Evolutionary conservation across 345 rosid genomes (phyloP).

Genomic region (Nephelium lappaceum): DNA sequence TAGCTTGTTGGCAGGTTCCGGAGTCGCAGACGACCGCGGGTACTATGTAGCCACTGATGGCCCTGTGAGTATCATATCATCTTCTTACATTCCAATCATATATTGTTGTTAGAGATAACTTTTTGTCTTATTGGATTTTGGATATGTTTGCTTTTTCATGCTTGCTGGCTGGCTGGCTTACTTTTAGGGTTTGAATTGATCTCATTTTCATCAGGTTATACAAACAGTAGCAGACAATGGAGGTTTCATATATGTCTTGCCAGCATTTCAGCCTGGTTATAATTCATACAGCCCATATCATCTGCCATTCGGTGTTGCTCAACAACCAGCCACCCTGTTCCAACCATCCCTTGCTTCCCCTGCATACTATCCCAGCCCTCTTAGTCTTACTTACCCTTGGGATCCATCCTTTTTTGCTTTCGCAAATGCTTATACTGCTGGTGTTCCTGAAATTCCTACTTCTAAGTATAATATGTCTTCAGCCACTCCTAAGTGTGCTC

Average conservation of each 20-base stretch:
- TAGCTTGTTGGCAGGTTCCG: slow-evolving; percentile 35
- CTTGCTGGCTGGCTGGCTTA: background rate
- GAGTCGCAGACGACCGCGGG: slow-evolving; percentile 36
- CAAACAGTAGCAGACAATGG: slow-evolving; percentile 59
- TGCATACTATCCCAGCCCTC: slow-evolving; percentile 38
- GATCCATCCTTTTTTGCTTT: slow-evolving; percentile 29
- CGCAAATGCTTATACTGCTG: slow-evolving; percentile 38
- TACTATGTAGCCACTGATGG: slow-evolving; percentile 44
- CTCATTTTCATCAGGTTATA: background rate
- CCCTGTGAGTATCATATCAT: slow-evolving; percentile 38
- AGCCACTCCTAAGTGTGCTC: slow-evolving; percentile 30
- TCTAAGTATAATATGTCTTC: slow-evolving; percentile 43
- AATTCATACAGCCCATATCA: slow-evolving; percentile 35
- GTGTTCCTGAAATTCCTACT: slow-evolving; percentile 35
- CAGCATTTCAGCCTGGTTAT: slow-evolving; percentile 45
- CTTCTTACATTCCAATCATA: too few species aligned
- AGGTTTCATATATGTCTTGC: slow-evolving; percentile 46
- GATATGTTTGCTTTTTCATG: background rate
- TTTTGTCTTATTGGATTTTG: too few species aligned
- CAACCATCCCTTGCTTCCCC: slow-evolving; percentile 33
- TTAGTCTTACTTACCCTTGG: slow-evolving; percentile 42
- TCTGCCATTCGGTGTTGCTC: slow-evolving; percentile 36
- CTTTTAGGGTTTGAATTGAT: background rate
- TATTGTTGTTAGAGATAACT: too few species aligned
- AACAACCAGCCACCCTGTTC: slow-evolving; percentile 30